Conservation (phyloP, 345 rosid genomes). For the sweet orange (Citrus sinensis) region DNA sequence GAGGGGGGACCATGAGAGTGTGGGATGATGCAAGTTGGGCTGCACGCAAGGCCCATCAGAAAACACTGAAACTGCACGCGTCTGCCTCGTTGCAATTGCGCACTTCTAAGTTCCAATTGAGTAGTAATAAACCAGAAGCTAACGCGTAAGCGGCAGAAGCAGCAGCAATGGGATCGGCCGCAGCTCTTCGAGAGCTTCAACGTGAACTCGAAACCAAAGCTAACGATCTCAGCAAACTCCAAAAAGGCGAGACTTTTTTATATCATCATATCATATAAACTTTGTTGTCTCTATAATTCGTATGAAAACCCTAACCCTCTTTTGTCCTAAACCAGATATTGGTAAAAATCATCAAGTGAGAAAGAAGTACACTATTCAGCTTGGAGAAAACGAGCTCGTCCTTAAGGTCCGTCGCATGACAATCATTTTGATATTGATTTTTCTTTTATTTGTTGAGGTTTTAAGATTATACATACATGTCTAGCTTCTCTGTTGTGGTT, state of each 20-base stretch:
- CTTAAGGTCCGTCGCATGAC: slow-evolving; percentile 48
- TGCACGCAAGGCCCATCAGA: not conserved
- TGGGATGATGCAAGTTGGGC: not conserved
- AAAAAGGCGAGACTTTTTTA: slow-evolving; percentile 49
- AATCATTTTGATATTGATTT: not conserved
- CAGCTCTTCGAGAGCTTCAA: slow-evolving; percentile 70
- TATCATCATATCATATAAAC: not conserved
- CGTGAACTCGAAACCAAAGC: slow-evolving; percentile 80
- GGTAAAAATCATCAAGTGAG: slow-evolving; percentile 88
- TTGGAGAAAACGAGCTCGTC: slow-evolving; percentile 95
- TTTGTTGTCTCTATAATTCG: not conserved
- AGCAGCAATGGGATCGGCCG: slow-evolving; percentile 60
- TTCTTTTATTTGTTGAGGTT: not conserved
- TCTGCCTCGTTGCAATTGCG: too few species aligned
- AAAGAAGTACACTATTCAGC: slow-evolving; percentile 92
- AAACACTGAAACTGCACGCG: not conserved
- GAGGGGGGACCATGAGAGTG: too few species aligned
- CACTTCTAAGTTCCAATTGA: too few species aligned
- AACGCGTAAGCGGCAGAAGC: not conserved
- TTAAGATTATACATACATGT: too few species aligned
- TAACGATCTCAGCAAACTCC: slow-evolving; percentile 74
- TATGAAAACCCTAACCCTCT: slow-evolving; percentile 9
- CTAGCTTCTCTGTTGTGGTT: too few species aligned
- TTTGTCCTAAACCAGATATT: slow-evolving; percentile 42
- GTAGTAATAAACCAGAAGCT: not conserved